Base-by-base conservation (phyloP, 1,139 yeast species). In the Geotrichum bryndzae region DNA sequence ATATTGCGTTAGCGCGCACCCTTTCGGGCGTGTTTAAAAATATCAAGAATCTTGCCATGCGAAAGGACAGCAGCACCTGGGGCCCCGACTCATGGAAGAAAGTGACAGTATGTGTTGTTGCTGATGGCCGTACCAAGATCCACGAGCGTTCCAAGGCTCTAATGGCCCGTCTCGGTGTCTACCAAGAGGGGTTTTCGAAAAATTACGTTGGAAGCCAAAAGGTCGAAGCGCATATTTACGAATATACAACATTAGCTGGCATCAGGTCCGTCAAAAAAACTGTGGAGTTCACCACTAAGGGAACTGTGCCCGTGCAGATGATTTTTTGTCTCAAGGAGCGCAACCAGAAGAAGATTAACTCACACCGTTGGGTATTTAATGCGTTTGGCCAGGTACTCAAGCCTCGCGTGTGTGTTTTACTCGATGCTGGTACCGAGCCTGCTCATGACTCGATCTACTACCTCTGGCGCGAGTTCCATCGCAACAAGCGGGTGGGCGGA, bases 301-400 rank as follows among this genome's bases (percentile, higher is more conserved):
- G 86, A 67, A 80, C 83, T 29, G 80, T 80, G 41, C 95, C 95
- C 0, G 84, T 87, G 6, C 96, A 88, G 72, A 77, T 88, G 76
- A 73, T 88, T 45, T 88, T 88, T 73, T 88, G 95, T 72, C 76
- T 88, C 68, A 88, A 88, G 73, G 96, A 88, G 69, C 82, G 84
- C 68, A 88, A 88, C 72, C 80, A 84, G 65, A 82, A 85, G 72
- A 88, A 88, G 72, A 88, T 88, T 72, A 88, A 88, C 73, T 86
- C 92, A 22, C 96, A 88, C 73, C 79, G 95, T 66, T 88, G 96
- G 96, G 86, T 89, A 64, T 85, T 88, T 77, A 90, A 88, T 70
- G 88, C 92, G 0, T 86, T 88, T 74, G 85, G 88, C 1, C 88
- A 90, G 2, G 78, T 87, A 46, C 75, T 88, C 57, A 77, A 85